These are phyloP conservation scores for Sugiyamaella valdiviana DNA, from an alignment of 805 yeast species.

Conservation along the genomic window DNA sequence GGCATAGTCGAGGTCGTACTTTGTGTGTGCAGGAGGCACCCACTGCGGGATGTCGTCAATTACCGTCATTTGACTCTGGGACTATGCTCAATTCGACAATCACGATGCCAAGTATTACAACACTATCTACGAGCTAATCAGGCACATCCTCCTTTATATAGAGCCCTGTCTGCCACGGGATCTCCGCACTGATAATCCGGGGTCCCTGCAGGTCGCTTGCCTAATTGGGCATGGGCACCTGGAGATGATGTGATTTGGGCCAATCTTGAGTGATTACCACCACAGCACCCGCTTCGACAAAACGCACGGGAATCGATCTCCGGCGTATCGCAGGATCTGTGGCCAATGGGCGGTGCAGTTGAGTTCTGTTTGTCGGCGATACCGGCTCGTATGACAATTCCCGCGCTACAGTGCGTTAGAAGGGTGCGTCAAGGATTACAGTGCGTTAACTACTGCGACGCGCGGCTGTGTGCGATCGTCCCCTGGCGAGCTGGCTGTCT, in stretches of 20 bases:
- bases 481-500: background rate
- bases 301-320: background rate
- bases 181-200: too few relatives aligned
- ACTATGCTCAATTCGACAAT: background rate
- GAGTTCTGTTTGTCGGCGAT: background rate
- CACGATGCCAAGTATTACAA: too few relatives aligned
- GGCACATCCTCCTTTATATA: too few relatives aligned
- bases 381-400: too few relatives aligned
- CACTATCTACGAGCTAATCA: too few relatives aligned
- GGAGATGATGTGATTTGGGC: background rate
- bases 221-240: background rate
- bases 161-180: too few relatives aligned
- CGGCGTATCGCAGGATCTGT: background rate
- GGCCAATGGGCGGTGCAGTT: background rate
- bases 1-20: slow-evolving; percentile 15
- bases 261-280: background rate
- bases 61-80: background rate
- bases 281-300: too few relatives aligned
- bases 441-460: too few relatives aligned
- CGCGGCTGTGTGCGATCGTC: too few relatives aligned
- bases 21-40: slow-evolving; percentile 9
- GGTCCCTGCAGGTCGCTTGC: background rate
- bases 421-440: too few relatives aligned
- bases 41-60: slow-evolving; percentile 4
- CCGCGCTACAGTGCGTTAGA: too few relatives aligned